phyloP scores from a whole-genome alignment of 2,329 filamentous ascomycete genomes.

The Penicillium sp. region DNA sequence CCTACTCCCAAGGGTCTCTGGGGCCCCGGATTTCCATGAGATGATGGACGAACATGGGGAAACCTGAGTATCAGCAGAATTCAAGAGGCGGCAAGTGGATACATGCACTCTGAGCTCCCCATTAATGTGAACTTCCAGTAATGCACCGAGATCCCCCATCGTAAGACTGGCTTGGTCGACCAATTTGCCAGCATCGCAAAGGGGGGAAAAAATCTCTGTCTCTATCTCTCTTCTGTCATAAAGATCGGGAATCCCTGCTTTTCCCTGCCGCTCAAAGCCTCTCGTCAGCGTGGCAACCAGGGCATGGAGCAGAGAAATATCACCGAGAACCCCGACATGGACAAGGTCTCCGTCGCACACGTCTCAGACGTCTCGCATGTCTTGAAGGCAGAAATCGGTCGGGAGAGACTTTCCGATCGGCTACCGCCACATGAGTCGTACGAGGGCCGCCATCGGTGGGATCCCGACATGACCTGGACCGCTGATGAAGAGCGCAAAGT shows the following conservation, averaged over 20 bases:
- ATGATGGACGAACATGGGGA: constrained; percentile 4
- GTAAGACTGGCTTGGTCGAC: not conserved
- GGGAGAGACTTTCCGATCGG: not conserved
- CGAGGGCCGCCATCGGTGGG: constrained; percentile 53
- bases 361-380: not conserved
- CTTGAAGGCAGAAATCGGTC: not conserved
- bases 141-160: not conserved
- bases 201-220: not conserved
- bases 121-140: not conserved
- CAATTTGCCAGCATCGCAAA: not conserved
- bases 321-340: not conserved
- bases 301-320: not conserved
- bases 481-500: constrained; percentile 45
- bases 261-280: not conserved
- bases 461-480: constrained; percentile 48
- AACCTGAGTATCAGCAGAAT: not conserved
- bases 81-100: not conserved
- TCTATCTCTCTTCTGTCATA: not conserved
- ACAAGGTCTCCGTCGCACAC: constrained; percentile 4
- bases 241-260: not conserved
- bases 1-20: not conserved
- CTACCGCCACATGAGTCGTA: constrained; percentile 34
- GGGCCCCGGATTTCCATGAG: constrained; percentile 7
- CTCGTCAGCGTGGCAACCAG: not conserved
- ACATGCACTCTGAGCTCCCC: not conserved